Percentiles rank a stretch among this genome's conserved stretches.
These are phyloP conservation scores for Heterobasidion occidentale DNA, from an alignment of 1,284 basidiomycete genomes.

Conservation along the genomic window DNA sequence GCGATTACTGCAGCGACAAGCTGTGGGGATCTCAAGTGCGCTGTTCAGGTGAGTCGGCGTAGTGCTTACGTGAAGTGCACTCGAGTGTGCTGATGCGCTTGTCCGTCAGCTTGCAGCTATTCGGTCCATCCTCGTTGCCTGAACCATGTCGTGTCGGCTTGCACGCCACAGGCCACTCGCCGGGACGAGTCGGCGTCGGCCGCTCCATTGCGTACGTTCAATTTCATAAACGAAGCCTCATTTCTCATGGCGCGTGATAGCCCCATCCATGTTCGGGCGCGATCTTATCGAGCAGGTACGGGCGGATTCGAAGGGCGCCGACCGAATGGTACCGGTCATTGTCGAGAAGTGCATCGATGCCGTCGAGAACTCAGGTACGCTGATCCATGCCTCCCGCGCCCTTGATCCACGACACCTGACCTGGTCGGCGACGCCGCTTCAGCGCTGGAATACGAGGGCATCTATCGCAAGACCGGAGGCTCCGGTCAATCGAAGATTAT, in stretches of 20 bases:
- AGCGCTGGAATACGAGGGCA: constrained; percentile 91
- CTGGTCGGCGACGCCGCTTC: not conserved
- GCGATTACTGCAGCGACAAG: constrained; percentile 95
- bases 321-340: constrained; percentile 73
- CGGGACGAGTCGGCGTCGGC: constrained; percentile 38
- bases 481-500: constrained; percentile 89
- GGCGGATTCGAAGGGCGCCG: constrained; percentile 58
- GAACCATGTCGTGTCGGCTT: constrained; percentile 48
- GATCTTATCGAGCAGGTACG: constrained; percentile 79
- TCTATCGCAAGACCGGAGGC: constrained; percentile 97
- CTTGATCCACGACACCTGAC: not conserved
- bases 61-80: not conserved
- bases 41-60: constrained; percentile 67
- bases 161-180: constrained; percentile 37
- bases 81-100: not conserved
- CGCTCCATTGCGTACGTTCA: constrained; percentile 21
- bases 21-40: constrained; percentile 96
- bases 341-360: constrained; percentile 95
- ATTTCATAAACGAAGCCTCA: not conserved
- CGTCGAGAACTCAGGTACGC: constrained; percentile 76
- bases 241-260: constrained; percentile 27
- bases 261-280: constrained; percentile 87
- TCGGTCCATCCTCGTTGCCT: constrained; percentile 73
- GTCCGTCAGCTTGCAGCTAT: constrained; percentile 52
- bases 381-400: not conserved